Evolutionary conservation across 345 rosid genomes (phyloP), one percentile per base, ranked within the genome.

Genomic region (Lumnitzera racemosa): DNA sequence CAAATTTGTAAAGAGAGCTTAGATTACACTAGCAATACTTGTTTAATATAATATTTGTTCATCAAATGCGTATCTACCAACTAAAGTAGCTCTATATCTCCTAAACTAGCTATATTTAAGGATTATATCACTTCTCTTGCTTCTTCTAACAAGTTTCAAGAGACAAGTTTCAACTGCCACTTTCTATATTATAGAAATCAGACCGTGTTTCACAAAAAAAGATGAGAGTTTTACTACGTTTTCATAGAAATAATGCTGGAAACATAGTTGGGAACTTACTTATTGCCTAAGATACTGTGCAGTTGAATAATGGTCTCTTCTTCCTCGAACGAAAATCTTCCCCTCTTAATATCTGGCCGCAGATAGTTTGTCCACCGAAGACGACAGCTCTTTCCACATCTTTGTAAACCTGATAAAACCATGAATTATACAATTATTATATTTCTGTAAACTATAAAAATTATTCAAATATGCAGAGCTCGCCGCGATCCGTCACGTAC

Each of bases 331-430:
- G 99, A 81, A 64, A 94, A 90, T 61, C 90, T 71, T 52, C 99
- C 99, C 74, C 99, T 83, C 79, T 78, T 94, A 65, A 90, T 94
- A 67, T 90, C 99, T 25, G 99, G 96, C 49, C 97, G 75, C 63
- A 94, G 78, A 58, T 94, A 94, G 72, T 94, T 94, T 14, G 96
- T 90, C 99, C 99, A 94, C 53, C 99, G 83, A 6, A 94, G 91
- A 20, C 99, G 96, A 31, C 99, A 94, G 53, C 99, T 94, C 82
- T 94, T 94, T 29, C 99, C 99, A 46, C 99, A 94, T 68, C 99
- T 81, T 72, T 87, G 82, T 27, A 94, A 95, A 52, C 91, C 98
- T 92, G 48, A 55, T 24, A 14, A 11, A 20, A 16, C 46, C 24
- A 51, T 58, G 25, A 27, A 46, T 13, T 15, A 8, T 25, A n/a